phyloP scores from a whole-genome alignment of 768 basidiomycete genomes.

The Termitomyces sp. region DNA sequence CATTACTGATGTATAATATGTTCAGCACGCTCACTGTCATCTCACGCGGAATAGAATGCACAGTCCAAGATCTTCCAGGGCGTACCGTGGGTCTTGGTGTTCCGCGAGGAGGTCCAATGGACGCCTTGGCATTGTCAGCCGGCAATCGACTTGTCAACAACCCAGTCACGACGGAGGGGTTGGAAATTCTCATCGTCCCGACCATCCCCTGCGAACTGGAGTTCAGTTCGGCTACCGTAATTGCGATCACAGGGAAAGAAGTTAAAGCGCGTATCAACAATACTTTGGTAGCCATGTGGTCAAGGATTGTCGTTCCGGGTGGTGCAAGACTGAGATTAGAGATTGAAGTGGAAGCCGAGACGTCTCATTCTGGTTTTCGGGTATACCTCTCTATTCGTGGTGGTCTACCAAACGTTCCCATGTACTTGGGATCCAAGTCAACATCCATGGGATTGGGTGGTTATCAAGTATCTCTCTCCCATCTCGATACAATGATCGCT shows the following conservation, averaged over 20 bases:
- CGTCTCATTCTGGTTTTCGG: conserved; percentile 38
- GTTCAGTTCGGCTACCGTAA: conserved; percentile 44
- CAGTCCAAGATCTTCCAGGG: conserved; percentile 55
- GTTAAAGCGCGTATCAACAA: conserved; percentile 38
- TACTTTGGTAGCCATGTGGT: conserved; percentile 39
- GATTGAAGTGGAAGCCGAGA: conserved; percentile 14
- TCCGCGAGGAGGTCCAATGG: conserved; percentile 63
- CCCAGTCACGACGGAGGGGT: conserved; percentile 37
- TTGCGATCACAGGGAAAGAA: conserved; percentile 52
- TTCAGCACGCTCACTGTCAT: conserved; percentile 49
- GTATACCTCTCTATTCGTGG: conserved; percentile 52
- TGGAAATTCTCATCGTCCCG: conserved; percentile 49
- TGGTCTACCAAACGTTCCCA: conserved; percentile 52
- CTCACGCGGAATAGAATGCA: conserved; percentile 49
- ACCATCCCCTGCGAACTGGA: conserved; percentile 37
- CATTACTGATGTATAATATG: neutral
- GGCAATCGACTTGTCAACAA: conserved; percentile 62
- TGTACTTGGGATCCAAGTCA: conserved; percentile 59
- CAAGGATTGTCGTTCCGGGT: conserved; percentile 37
- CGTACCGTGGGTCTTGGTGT: conserved; percentile 50
- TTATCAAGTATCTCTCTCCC: conserved; percentile 31
- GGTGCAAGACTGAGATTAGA: conserved; percentile 39
- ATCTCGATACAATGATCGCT: neutral
- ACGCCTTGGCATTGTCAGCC: conserved; percentile 45
- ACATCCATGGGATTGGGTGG: conserved; percentile 60